Percentiles rank a stretch among this genome's conserved stretches.
These are phyloP conservation scores for Phanerochaete carnosa DNA, from an alignment of 768 basidiomycete species.

Conservation along the genomic window DNA sequence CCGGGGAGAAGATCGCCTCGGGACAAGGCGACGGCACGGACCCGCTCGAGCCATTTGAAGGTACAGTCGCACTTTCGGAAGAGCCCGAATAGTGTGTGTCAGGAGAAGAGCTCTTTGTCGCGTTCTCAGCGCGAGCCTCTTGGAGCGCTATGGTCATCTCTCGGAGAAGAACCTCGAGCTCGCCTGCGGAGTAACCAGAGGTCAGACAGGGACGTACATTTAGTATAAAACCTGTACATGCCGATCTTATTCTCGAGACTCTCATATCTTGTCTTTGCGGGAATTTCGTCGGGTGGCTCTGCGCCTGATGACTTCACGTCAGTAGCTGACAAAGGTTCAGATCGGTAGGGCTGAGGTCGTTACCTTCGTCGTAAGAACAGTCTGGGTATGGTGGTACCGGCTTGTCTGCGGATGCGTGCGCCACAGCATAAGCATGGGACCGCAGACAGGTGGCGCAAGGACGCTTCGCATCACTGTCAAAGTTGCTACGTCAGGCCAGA, in stretches of 20 bases:
- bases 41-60: not conserved
- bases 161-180: constrained; percentile 62
- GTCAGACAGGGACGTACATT: not conserved
- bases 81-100: not conserved
- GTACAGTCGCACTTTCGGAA: not conserved
- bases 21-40: not conserved
- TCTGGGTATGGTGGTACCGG: constrained; percentile 8
- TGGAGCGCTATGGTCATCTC: constrained; percentile 43
- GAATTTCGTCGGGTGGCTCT: not conserved
- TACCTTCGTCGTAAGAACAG: constrained; percentile 15
- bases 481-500: not conserved
- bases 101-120: not conserved
- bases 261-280: constrained; percentile 29
- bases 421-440: constrained; percentile 14
- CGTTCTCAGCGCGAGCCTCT: not conserved
- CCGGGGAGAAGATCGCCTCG: not conserved
- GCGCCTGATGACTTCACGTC: constrained; percentile 2
- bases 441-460: constrained; percentile 13
- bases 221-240: constrained; percentile 31
- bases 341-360: too few relatives aligned
- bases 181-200: constrained; percentile 43
- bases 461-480: constrained; percentile 12
- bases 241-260: constrained; percentile 66
- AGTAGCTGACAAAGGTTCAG: too few relatives aligned
- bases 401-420: constrained; percentile 5